Base-by-base conservation (phyloP, 345 rosid genomes). In the Physaria fendleri region DNA sequence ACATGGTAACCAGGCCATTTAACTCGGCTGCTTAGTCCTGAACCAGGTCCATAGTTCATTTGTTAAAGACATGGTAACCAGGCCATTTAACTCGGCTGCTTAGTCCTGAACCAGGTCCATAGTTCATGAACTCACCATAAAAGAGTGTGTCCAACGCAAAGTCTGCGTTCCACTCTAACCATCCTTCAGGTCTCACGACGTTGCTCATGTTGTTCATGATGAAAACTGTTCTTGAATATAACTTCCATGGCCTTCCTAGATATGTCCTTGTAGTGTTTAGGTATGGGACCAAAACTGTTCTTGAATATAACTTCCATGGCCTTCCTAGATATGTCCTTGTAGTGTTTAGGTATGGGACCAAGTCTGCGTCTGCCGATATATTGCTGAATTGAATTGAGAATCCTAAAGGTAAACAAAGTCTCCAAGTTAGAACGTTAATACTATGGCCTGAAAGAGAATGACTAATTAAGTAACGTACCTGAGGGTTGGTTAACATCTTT, bases 231-330 rank as follows among this genome's bases (percentile, higher is more conserved):
- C 99, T 85, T 4, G 99, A 89, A 44, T 65, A 89, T 2, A 59
- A 61, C 69, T 87, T 89, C 99, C 99, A 93, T 0, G 99, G 99
- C 57, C 99, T 70, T 8, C 97, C 99, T 7, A 93, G 82, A 76
- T 83, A 93, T 13, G 90, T 87, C 35, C 6, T 39, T 14, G 88
- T 79, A 6, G 82, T 64, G 75, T 71, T 77, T 39, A 76, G 49
- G 14, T 16, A 64, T 5, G 85, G 85, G 10, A 75, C 42, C 20
- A 89, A 69, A n/a, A n/a, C 30, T 3, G 99, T 79, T 72, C 99
- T 85, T 4, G 99, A 89, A 44, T 65, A 89, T 2, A 59, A 61
- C 69, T 87, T 89, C 99, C 99, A 93, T 0, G 99, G 99, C 57
- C 99, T 70, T 8, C 97, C 99, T 7, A 93, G 82, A 76, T 83